Base-by-base conservation (phyloP, 352 stramenopile species). In the Peronospora farinosa region DNA sequence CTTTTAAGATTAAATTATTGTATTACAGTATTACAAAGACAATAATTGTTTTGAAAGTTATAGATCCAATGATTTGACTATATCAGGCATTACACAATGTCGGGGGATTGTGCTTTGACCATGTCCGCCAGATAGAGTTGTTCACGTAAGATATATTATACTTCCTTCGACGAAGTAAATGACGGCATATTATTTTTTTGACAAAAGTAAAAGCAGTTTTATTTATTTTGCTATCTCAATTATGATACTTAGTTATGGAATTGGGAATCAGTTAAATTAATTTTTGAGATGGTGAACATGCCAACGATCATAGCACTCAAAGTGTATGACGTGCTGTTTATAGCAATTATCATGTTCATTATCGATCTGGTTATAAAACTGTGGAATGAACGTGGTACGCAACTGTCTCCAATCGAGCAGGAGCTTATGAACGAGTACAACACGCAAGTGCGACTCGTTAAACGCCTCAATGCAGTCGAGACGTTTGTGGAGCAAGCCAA, bases 401-500 rank as follows among this genome's bases (percentile, higher is more conserved):
- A 80, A 46, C 65, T 89, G 43, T 77, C 78, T n/a, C 51, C 58
- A 12, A 39, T 68, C 15, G 81, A 92, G 58, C 40, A 71, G 43
- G 64, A 65, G 62, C 61, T 89, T 39, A 45, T 92, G 40, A 54
- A 50, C 33, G 54, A 79, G 48, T 92, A 89, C 63, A 92, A 92
- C 43, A 71, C 72, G 32, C 81, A 92, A 53, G 76, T 92, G 50
- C 67, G 63, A 23, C 64, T 92, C 33, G 81, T 89, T 16, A 88
- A 89, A 52, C 70, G 73, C 47, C 78, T 93, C 47, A 91, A 90
- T 65, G 90, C 79, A 52, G 79, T 93, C 50, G 78, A 93, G 63
- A 93, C 78, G 52, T 93, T 93, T 44, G 82, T 93, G 40, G 82
- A 90, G 57, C 82, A 93, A 56, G 85, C 82, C 49, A 93, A 91